Conservation (phyloP, 1,284 basidiomycete genomes). For the Boletus semigastroideus region DNA sequence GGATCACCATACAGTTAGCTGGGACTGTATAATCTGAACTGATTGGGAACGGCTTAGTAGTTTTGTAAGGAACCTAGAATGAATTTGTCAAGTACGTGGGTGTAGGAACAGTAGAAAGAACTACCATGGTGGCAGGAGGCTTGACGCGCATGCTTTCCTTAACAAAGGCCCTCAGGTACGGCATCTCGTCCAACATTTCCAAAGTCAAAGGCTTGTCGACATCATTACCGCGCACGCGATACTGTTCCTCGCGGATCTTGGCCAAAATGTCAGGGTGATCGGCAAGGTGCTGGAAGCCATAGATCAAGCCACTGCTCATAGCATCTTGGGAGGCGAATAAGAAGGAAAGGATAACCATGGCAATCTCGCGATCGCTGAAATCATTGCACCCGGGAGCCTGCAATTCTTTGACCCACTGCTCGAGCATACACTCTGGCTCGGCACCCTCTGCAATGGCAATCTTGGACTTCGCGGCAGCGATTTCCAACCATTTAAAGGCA, state of each 20-base stretch:
- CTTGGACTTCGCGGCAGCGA: slow-evolving; percentile 83
- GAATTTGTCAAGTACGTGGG: slow-evolving; percentile 6
- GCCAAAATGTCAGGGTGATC: slow-evolving; percentile 89
- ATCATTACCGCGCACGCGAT: slow-evolving; percentile 79
- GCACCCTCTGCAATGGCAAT: slow-evolving; percentile 79
- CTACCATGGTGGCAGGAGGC: slow-evolving; percentile 92
- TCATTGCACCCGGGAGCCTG: slow-evolving; percentile 71
- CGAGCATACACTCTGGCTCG: slow-evolving; percentile 88
- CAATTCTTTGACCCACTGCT: slow-evolving; percentile 88
- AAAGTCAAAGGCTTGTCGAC: slow-evolving; percentile 80
- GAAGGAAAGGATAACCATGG: slow-evolving; percentile 95
- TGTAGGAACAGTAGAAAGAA: slow-evolving; percentile 5
- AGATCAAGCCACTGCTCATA: slow-evolving; percentile 93
- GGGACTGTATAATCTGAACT: slow-evolving; percentile 90
- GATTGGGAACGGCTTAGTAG: slow-evolving; percentile 91
- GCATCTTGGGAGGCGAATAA: slow-evolving; percentile 98
- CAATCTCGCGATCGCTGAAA: slow-evolving; percentile 95
- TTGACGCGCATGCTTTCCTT: slow-evolving; percentile 91
- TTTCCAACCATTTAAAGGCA: slow-evolving; percentile 82
- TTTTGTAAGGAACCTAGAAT: slow-evolving; percentile 86
- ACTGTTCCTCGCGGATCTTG: slow-evolving; percentile 93
- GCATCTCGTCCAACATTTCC: slow-evolving; percentile 91
- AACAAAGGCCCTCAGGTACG: slow-evolving; percentile 88
- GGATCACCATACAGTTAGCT: slow-evolving; percentile 91
- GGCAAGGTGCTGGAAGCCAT: slow-evolving; percentile 93